These are phyloP conservation scores for Coemansia sp. DNA, from an alignment of 192 early-diverging fungal genomes.

Conservation along the genomic window DNA sequence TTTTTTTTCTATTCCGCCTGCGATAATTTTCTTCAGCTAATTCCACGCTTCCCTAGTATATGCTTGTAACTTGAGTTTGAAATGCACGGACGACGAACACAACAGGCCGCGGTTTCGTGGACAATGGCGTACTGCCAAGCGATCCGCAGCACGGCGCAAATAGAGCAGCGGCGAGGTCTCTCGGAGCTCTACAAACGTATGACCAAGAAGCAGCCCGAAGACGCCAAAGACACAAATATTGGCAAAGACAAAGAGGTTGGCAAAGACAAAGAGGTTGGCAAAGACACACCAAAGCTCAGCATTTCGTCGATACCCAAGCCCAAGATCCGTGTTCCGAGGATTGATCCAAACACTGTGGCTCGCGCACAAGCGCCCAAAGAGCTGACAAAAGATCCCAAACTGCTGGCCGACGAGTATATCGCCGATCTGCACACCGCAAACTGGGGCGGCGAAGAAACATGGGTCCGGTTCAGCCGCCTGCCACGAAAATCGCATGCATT, in stretches of 20 bases:
- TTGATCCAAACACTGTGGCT: background rate
- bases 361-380: background rate
- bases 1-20: background rate
- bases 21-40: background rate
- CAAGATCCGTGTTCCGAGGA: background rate
- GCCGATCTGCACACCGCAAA: conserved; percentile 18
- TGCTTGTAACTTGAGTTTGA: background rate
- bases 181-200: conserved; percentile 30
- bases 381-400: conserved; percentile 4
- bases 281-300: background rate
- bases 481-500: conserved; percentile 11
- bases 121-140: background rate
- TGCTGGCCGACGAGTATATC: conserved; percentile 12
- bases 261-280: background rate
- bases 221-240: background rate
- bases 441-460: conserved; percentile 37
- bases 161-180: conserved; percentile 17
- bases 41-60: background rate
- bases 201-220: conserved; percentile 3
- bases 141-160: background rate
- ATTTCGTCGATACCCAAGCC: background rate
- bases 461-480: conserved; percentile 24
- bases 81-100: conserved; percentile 10
- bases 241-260: background rate
- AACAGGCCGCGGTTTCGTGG: background rate